Conservation (phyloP, 148 eudicot species). For the Talinum fruticosum region DNA sequence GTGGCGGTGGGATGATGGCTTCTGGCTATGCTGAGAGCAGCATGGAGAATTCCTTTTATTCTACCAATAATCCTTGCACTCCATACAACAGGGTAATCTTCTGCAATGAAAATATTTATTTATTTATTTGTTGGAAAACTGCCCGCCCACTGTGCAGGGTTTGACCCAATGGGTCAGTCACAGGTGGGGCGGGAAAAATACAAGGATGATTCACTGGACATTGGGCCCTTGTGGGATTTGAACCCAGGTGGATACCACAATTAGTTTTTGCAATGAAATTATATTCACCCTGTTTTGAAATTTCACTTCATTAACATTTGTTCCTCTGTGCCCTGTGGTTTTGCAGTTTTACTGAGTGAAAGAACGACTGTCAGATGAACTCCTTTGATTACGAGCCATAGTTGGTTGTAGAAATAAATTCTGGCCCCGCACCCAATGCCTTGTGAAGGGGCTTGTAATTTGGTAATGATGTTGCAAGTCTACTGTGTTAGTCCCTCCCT, state of each 20-base stretch:
- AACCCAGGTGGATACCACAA: too few relatives aligned
- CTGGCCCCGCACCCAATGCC: neutral
- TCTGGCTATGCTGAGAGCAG: conserved; percentile 9
- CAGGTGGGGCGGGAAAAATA: too few relatives aligned
- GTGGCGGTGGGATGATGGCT: conserved; percentile 23
- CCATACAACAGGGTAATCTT: conserved; percentile 26
- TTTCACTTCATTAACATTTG: neutral
- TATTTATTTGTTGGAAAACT: too few relatives aligned
- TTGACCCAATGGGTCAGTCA: too few relatives aligned
- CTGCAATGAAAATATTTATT: too few relatives aligned
- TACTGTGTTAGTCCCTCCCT: conserved; percentile 3
- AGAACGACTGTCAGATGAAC: neutral
- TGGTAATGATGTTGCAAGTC: conserved; percentile 10
- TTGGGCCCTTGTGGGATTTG: too few relatives aligned
- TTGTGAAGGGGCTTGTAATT: conserved; percentile 15
- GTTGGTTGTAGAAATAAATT: conserved; percentile 21
- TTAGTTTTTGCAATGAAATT: neutral
- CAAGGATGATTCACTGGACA: too few relatives aligned
- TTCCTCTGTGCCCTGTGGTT: neutral
- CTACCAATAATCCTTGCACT: conserved; percentile 12
- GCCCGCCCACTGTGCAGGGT: too few relatives aligned
- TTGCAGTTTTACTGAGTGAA: conserved; percentile 29
- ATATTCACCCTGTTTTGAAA: neutral
- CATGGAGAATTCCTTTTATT: conserved; percentile 12
- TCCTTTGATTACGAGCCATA: neutral